Evolutionary conservation across 2,329 filamentous ascomycete species (phyloP), one percentile per base, ranked within the genome.

Genomic region (Neobulgaria alba): DNA sequence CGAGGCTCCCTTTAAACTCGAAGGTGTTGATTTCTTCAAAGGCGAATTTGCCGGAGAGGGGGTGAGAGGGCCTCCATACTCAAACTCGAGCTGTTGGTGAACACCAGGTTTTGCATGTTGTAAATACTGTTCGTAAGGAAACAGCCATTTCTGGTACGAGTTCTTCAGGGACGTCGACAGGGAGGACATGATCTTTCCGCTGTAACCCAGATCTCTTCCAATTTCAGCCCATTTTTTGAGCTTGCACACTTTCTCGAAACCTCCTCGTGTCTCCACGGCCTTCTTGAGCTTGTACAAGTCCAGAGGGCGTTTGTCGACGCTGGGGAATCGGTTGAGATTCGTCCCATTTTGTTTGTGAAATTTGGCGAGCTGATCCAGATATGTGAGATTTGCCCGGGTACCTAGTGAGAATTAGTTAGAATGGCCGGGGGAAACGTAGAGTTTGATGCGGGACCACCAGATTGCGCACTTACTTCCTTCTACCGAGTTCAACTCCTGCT

Each of bases 191-290:
- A 98, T 98, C 68, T 98, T 98, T 59, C 92, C 92, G 59, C 90
- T 96, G 64, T 98, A 98, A 40, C 92, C 92, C 35, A 98, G 68
- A 60, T 96, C 92, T 57, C 92, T 80, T 23, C 92, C 92, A 54
- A 98, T 96, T 63, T 98, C 92, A 12, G 92, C 92, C 92, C 92
- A 98, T 67, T 96, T 96, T 67, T 98, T 98, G 41, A 82, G 74
- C 64, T 95, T 95, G 72, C 92, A 98, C 33, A 98, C 92, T 58
- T 85, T 85, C 41, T 95, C 89, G 55, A 98, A 98, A 3, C 92
- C 92, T 34, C 92, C 92, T 47, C 92, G 79, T 20, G 86, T 82
- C 60, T 96, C 92, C 26, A 98, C 92, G 1, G 90, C 90, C 60
- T 96, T 96, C 63, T 96, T 96, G 45, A 98, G 69, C 55, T 90